Conservation (phyloP, 805 yeast genomes). For the Blastobotrys americana region DNA sequence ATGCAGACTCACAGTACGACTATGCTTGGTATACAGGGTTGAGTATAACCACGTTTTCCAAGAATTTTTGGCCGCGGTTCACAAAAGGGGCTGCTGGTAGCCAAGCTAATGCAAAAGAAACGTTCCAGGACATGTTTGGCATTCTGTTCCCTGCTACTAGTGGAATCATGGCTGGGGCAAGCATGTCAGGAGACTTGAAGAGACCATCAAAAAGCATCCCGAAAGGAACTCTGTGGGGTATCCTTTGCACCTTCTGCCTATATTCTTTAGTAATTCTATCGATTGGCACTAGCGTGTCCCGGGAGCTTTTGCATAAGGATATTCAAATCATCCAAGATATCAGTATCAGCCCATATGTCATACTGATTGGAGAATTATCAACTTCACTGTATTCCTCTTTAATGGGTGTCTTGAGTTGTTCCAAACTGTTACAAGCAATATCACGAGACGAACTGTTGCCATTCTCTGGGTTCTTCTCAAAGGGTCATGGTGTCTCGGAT, state of each 20-base stretch:
- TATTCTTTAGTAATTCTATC: conserved; percentile 77
- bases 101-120: conserved; percentile 52
- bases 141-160: conserved; percentile 98
- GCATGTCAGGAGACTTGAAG: conserved; percentile 91
- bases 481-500: conserved; percentile 43
- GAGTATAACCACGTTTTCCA: conserved; percentile 55
- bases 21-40: conserved; percentile 58
- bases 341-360: conserved; percentile 56
- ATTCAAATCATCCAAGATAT: conserved; percentile 81
- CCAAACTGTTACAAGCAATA: conserved; percentile 83
- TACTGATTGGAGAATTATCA: conserved; percentile 83
- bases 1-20: conserved; percentile 26
- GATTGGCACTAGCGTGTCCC: conserved; percentile 72
- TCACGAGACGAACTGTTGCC: conserved; percentile 87
- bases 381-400: conserved; percentile 88
- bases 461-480: conserved; percentile 54
- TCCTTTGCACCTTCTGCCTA: conserved; percentile 65
- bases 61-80: conserved; percentile 69
- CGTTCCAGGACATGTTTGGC: conserved; percentile 81
- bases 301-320: conserved; percentile 68
- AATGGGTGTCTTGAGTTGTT: conserved; percentile 95
- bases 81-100: conserved; percentile 94
- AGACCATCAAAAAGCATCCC: conserved; percentile 89
- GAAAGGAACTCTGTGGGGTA: conserved; percentile 83
- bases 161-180: conserved; percentile 97